phyloP scores from a whole-genome alignment of 768 basidiomycete species.

The Neoboletus brunneissimus region DNA sequence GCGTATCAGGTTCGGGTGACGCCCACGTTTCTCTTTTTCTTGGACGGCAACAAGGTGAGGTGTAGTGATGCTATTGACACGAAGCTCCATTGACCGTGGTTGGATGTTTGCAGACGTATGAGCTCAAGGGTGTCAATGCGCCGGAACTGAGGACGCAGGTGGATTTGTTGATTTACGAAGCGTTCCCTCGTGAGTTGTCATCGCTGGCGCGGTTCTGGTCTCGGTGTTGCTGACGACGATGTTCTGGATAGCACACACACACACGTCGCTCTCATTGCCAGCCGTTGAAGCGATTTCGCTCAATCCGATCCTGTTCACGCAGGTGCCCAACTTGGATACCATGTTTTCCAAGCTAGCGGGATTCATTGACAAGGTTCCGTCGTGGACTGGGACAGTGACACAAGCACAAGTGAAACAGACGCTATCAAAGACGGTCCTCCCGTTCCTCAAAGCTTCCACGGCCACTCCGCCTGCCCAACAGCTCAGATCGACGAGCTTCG shows the following conservation, averaged over 20 bases:
- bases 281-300: conserved; percentile 61
- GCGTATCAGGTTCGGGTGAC: conserved; percentile 71
- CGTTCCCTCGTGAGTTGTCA: conserved; percentile 68
- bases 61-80: neutral
- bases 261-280: conserved; percentile 57
- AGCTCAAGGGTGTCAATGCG: conserved; percentile 70
- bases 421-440: conserved; percentile 48
- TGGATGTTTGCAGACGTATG: conserved; percentile 46
- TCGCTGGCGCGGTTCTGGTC: neutral
- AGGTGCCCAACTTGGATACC: conserved; percentile 65
- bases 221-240: neutral
- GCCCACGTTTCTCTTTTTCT: conserved; percentile 89
- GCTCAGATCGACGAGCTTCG: conserved; percentile 40
- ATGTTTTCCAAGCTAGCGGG: conserved; percentile 58
- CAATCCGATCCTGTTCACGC: conserved; percentile 71
- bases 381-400: conserved; percentile 32
- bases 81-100: neutral
- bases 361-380: conserved; percentile 53
- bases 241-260: conserved; percentile 65
- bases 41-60: conserved; percentile 66
- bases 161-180: conserved; percentile 69
- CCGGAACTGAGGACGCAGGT: conserved; percentile 70
- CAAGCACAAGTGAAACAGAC: conserved; percentile 45
- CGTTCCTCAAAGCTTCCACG: conserved; percentile 63
- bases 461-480: conserved; percentile 17